phyloP scores from a whole-genome alignment of 805 yeast species.

The Candida andamanensis region DNA sequence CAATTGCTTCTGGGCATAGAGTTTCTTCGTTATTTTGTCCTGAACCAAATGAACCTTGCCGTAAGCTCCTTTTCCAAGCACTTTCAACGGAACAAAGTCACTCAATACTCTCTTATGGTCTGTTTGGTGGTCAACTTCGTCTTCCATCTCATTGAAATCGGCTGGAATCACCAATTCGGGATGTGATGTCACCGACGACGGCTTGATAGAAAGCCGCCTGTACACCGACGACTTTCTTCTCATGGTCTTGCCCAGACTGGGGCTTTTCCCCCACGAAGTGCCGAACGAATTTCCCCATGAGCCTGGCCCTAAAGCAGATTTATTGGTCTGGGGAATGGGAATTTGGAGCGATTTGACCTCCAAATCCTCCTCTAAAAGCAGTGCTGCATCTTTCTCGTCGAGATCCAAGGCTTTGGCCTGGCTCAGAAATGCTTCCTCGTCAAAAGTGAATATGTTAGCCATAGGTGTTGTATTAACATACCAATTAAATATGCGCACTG shows the following conservation, averaged over 20 bases:
- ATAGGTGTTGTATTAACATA: no score
- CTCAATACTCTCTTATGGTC: constrained; percentile 13
- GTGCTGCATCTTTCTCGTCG: background rate
- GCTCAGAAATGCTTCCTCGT: constrained; percentile 7
- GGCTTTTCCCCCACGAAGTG: background rate
- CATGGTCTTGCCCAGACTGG: background rate
- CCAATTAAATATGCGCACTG: no score
- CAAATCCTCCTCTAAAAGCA: background rate
- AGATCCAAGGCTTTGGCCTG: background rate
- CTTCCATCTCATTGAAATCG: constrained; percentile 6
- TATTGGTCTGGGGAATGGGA: no score
- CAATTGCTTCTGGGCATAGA: constrained; percentile 42
- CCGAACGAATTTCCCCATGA: no score
- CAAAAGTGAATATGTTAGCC: constrained; percentile 7
- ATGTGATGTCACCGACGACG: constrained; percentile 9
- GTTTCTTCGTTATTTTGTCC: constrained; percentile 30
- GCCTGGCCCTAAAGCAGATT: no score
- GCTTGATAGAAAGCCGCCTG: constrained; percentile 11
- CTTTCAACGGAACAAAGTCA: constrained; percentile 39
- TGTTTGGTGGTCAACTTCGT: constrained; percentile 2
- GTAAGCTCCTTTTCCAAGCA: constrained; percentile 40
- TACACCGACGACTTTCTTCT: constrained; percentile 13
- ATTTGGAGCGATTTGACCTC: background rate
- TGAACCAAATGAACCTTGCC: constrained; percentile 41
- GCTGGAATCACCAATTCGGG: constrained; percentile 10